Evolutionary conservation across 345 rosid genomes (phyloP).

Genomic region (Eucalyptus cloeziana): DNA sequence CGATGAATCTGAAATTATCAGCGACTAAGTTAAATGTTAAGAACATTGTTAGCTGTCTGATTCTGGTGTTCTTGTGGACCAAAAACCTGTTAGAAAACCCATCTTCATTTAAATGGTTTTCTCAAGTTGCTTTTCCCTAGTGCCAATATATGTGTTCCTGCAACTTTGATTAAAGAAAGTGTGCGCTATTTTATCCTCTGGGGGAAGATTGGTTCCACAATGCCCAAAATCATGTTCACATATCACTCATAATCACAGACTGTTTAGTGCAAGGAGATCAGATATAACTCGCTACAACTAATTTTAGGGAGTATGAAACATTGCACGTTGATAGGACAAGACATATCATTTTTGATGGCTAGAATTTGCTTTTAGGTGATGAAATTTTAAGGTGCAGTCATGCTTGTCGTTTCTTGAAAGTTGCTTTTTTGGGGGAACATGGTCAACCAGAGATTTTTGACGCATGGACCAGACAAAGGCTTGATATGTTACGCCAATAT

Average conservation of each 20-base stretch:
- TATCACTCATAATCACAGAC: neutral
- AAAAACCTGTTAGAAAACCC: neutral
- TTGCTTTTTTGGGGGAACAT: neutral
- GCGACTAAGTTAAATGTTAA: neutral
- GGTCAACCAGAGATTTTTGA: neutral
- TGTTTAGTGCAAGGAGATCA: neutral
- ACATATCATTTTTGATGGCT: neutral
- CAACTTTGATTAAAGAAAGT: neutral
- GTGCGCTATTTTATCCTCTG: neutral
- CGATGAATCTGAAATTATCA: slow-evolving; percentile 8
- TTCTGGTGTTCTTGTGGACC: neutral
- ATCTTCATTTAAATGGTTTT: neutral
- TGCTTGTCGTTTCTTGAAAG: neutral
- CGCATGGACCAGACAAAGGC: neutral
- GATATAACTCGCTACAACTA: neutral
- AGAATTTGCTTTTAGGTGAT: neutral
- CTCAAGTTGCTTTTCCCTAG: neutral
- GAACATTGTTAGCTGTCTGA: neutral
- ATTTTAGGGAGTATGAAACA: neutral
- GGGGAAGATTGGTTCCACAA: neutral
- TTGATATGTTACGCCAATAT: neutral
- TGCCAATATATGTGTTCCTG: neutral
- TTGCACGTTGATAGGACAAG: neutral
- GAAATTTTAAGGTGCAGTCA: neutral
- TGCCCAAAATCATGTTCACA: neutral